A percentile compares a stretch with the other conserved stretches of the same genome.
These are phyloP conservation scores for Mycosarcoma maydis DNA, from an alignment of 1,284 basidiomycete genomes.

Conservation along the genomic window DNA sequence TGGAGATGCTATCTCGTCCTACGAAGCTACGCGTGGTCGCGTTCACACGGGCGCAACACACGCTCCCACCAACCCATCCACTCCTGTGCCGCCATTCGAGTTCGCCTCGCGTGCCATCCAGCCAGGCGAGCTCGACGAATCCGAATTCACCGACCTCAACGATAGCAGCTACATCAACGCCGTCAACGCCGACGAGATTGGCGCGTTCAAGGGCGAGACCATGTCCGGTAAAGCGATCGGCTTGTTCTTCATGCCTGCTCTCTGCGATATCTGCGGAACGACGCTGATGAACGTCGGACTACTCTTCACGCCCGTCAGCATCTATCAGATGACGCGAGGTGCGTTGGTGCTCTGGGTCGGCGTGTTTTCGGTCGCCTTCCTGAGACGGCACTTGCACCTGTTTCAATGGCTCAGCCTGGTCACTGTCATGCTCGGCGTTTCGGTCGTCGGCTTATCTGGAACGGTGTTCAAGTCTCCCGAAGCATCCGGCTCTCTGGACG, in stretches of 20 bases:
- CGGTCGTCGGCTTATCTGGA: slow-evolving; percentile 88
- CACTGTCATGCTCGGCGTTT: slow-evolving; percentile 89
- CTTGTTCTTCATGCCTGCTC: slow-evolving; percentile 81
- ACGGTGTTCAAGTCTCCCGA: slow-evolving; percentile 48
- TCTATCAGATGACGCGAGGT: slow-evolving; percentile 96
- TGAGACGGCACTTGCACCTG: slow-evolving; percentile 70
- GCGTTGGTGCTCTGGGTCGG: slow-evolving; percentile 97
- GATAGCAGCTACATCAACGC: slow-evolving; percentile 39
- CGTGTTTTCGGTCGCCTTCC: slow-evolving; percentile 88
- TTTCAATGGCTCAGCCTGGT: slow-evolving; percentile 84
- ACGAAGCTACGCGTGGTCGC: slow-evolving; percentile 38
- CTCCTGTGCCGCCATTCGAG: slow-evolving; percentile 41
- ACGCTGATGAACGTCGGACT: slow-evolving; percentile 96
- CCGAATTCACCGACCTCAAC: slow-evolving; percentile 23
- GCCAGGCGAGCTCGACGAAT: slow-evolving; percentile 39
- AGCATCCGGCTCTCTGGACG: slow-evolving; percentile 18
- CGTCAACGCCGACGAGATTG: slow-evolving; percentile 27
- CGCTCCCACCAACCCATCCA: slow-evolving; percentile 35
- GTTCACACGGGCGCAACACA: slow-evolving; percentile 44
- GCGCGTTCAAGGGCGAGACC: slow-evolving; percentile 33
- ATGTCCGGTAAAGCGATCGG: slow-evolving; percentile 63
- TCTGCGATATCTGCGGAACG: slow-evolving; percentile 85
- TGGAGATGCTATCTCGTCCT: slow-evolving; percentile 27
- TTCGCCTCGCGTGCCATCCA: slow-evolving; percentile 39
- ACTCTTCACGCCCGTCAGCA: slow-evolving; percentile 93